Evolutionary conservation across 179 eudicot genomes (phyloP), one percentile per base, ranked within the genome.

Genomic region (Gypsophila paniculata): DNA sequence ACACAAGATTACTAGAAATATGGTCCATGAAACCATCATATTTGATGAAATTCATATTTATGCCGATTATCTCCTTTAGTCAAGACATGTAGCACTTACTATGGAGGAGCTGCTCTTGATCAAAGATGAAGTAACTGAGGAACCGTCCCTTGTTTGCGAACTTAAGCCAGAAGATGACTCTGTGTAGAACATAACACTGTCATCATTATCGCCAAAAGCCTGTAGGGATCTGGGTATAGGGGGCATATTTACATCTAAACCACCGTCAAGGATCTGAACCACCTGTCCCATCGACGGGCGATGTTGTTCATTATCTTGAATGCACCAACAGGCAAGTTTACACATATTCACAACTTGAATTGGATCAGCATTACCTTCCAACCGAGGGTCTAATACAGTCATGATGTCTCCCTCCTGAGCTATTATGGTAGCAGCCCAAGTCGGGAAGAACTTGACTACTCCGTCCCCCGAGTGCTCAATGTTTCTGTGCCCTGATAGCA

Each of bases 261-360:
- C 70, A 7, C 83, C 83, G 48, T 83, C 83, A 10, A 83, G 85
- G 54, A 79, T 79, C 65, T 59, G 62, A 59, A 59, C 62, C 62
- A 59, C 62, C 11, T 59, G 62, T 12, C 62, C 62, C 62, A 59
- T 59, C 15, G 32, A 21, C 62, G 62, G 62, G 17, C 62, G 32
- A 25, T 59, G 62, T 8, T 59, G 8, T 59, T 59, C 62, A 4
- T 59, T 59, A 59, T 59, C 62, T 13, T 59, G 62, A 59, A 59
- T 59, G 62, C 85, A 82, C 85, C 85, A 79, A 68, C 80, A 74
- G 5, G 83, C 86, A 46, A 83, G 65, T 68, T 78, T 70, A 57
- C 81, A 80, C 4, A 79, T 36, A 17, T 59, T 64, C 22, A 32
- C 65, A 12, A 75, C 68, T 60, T 80, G 81, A 52, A 65, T 70